Conservation (phyloP, 108 stramenopile species). For the Cyclotella choctawhatcheeana region DNA sequence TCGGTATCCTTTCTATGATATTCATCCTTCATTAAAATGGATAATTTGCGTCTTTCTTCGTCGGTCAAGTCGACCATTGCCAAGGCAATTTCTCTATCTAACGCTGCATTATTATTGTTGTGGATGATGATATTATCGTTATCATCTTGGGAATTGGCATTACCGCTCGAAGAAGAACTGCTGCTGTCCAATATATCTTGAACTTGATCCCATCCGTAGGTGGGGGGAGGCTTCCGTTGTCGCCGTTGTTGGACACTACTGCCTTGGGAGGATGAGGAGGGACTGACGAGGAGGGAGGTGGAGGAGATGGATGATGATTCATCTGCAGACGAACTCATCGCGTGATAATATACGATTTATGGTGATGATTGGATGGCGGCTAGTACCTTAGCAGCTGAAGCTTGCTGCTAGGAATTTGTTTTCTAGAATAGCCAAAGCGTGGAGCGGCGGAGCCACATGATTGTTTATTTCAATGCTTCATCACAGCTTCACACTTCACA, state of each 20-base stretch:
- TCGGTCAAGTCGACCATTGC: conserved; percentile 11
- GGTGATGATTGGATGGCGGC: no score
- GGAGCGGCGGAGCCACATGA: no score
- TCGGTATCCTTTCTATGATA: background rate
- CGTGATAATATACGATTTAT: no score
- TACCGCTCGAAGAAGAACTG: background rate
- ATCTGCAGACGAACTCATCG: no score
- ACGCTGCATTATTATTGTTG: no score
- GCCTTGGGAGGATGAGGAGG: background rate
- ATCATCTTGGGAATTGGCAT: background rate
- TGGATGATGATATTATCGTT: background rate
- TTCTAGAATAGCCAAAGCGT: no score
- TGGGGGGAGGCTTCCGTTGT: background rate
- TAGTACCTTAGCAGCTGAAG: no score
- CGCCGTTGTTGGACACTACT: background rate
- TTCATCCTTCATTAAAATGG: background rate
- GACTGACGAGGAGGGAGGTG: conserved; percentile 23
- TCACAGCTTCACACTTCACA: no score
- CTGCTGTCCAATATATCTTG: conserved; percentile 18
- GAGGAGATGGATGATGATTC: background rate
- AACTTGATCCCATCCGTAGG: conserved; percentile 30
- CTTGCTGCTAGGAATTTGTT: no score
- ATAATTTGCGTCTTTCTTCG: background rate
- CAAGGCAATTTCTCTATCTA: conserved; percentile 9
- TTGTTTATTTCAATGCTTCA: no score